Evolutionary conservation across 2,329 filamentous ascomycete genomes (phyloP).

Genomic region (Xylariales sp.): DNA sequence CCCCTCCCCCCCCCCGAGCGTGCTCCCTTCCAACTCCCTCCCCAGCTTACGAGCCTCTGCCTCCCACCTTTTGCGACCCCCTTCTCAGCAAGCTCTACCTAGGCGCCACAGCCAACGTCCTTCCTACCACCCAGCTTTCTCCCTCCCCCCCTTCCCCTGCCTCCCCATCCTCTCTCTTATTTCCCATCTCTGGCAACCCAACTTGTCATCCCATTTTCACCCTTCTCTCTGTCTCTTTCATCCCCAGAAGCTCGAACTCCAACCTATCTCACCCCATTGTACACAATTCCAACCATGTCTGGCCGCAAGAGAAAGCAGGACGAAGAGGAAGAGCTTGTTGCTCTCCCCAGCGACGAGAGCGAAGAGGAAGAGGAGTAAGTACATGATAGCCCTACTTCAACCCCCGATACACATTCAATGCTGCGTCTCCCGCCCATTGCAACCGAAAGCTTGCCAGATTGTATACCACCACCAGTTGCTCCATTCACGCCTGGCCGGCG

Average conservation of each 20-base stretch:
- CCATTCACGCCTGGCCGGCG: too few relatives aligned
- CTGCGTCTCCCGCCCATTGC: too few relatives aligned
- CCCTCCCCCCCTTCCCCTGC: slow-evolving; percentile 9
- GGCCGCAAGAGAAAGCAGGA: slow-evolving; percentile 28
- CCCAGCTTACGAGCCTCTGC: slow-evolving; percentile 9
- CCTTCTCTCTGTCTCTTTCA: slow-evolving; percentile 2
- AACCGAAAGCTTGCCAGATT: too few relatives aligned
- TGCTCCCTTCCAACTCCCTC: slow-evolving; percentile 2
- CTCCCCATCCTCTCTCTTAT: slow-evolving; percentile 12
- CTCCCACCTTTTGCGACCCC: slow-evolving; percentile 9
- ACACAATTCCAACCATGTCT: slow-evolving; percentile 18
- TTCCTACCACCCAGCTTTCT: slow-evolving; percentile 15
- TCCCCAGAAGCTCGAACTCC: not conserved
- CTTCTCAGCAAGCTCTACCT: slow-evolving; percentile 19
- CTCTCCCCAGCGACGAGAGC: slow-evolving; percentile 28
- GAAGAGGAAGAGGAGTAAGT: slow-evolving; percentile 32
- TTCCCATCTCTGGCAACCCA: slow-evolving; percentile 10
- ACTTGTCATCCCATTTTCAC: too few relatives aligned
- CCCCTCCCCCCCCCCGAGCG: slow-evolving; percentile 1
- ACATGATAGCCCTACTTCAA: slow-evolving; percentile 1
- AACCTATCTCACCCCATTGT: slow-evolving; percentile 1
- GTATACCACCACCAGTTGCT: too few relatives aligned
- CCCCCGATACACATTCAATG: slow-evolving; percentile 1
- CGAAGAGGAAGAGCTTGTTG: slow-evolving; percentile 28
- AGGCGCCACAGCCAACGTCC: slow-evolving; percentile 21